Base-by-base conservation (phyloP, 257 asterid genomes). In the Rauvolfia tetraphylla region DNA sequence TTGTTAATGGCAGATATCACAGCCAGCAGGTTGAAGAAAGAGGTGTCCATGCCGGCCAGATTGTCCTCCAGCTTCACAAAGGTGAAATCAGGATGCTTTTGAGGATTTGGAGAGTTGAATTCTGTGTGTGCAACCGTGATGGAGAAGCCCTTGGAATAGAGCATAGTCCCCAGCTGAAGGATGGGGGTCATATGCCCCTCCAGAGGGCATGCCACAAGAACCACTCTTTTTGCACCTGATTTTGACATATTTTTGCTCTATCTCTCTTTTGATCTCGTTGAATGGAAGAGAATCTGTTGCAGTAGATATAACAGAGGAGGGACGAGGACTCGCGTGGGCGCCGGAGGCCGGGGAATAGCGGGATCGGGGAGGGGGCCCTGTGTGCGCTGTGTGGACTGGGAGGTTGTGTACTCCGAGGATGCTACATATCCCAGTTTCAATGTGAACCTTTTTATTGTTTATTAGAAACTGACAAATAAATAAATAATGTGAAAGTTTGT, bases 121-220 rank as follows among this genome's bases (percentile, higher is more conserved):
- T 74, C 59, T 0, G 85, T 6, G 74, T 78, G 80, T 1, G 76
- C 75, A 20, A 78, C 25, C 15, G 51, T 25, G 53, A 81, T 70
- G 34, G 79, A 38, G 20, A 78, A 74, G 1, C 79, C 79, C 9
- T 49, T 73, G 53, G 77, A 81, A 33, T 81, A 46, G 59, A 81
- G 77, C 33, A 74, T 29, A 4, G 23, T 36, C 4, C 77, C 82
- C 12, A 81, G 57, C 57, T 81, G 79, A 74, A 81, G 76, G 63
- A 81, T 59, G 10, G 75, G 82, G 1, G 71, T 68, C 27, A 68
- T 66, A 48, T 81, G 79, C 15, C 85, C 85, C n/a, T 74, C 66
- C 14, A 76, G 33, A 3, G 83, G 83, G 51, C 63, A 58, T 1
- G 76, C 76, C 10, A 74, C 83, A 11, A 74, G 70, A 23, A 79